Conservation (phyloP, 257 asterid species). For the Solanum neorickii region DNA sequence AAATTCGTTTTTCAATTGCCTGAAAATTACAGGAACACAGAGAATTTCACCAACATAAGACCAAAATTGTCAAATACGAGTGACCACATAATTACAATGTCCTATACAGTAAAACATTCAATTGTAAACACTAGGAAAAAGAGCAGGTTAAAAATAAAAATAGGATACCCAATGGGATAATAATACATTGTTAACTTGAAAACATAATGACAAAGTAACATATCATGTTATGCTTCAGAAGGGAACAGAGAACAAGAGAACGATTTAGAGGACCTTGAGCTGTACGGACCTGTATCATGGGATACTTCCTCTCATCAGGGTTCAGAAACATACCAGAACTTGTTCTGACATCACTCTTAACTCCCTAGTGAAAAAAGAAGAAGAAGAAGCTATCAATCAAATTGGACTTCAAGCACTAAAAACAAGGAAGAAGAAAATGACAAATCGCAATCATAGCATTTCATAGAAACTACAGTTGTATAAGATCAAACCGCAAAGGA, state of each 20-base stretch:
- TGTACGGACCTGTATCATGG: constrained; percentile 53
- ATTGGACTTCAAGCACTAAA: neutral
- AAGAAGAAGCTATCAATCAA: neutral
- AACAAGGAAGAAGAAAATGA: neutral
- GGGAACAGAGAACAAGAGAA: neutral
- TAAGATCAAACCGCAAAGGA: neutral
- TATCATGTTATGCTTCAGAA: neutral
- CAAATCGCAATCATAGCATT: neutral
- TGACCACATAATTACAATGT: neutral
- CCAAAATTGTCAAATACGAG: neutral
- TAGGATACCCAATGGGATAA: neutral
- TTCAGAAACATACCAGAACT: constrained; percentile 83
- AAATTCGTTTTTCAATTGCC: constrained; percentile 84
- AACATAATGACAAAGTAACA: neutral
- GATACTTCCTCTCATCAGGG: constrained; percentile 49
- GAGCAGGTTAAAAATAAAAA: neutral
- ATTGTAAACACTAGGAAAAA: neutral
- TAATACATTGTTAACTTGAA: neutral
- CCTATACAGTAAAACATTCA: neutral
- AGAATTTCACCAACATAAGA: neutral
- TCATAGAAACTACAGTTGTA: neutral
- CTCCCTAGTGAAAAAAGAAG: constrained; percentile 31
- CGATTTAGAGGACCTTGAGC: neutral
- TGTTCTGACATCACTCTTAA: constrained; percentile 64
- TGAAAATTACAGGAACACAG: constrained; percentile 12